A percentile compares a stretch with the other conserved stretches of the same genome.
Evolutionary conservation across 2,329 filamentous ascomycete species (phyloP).

Genomic region (Colletotrichum karsti): DNA sequence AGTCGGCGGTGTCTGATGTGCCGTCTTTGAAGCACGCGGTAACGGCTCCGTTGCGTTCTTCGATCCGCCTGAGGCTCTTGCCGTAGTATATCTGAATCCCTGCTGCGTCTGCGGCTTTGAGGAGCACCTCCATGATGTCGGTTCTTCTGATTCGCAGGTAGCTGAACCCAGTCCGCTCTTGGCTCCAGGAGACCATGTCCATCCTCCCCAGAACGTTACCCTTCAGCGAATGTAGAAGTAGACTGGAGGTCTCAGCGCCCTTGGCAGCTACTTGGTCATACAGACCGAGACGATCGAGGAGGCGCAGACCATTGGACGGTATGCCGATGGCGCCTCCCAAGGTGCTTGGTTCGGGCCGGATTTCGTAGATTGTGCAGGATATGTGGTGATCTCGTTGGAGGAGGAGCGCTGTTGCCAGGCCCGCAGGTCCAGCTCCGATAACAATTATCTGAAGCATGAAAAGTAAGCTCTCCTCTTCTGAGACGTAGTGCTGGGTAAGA

Average conservation of each 20-base stretch:
- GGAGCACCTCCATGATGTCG: slow-evolving; percentile 10
- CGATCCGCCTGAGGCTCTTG: neutral
- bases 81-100: slow-evolving; percentile 5
- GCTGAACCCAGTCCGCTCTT: slow-evolving; percentile 15
- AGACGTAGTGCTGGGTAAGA: too few relatives aligned
- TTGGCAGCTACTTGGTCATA: neutral
- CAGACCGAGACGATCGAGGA: slow-evolving; percentile 3
- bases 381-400: neutral
- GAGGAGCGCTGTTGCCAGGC: slow-evolving; percentile 6
- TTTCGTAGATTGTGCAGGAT: slow-evolving; percentile 10
- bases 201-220: slow-evolving; percentile 9
- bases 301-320: slow-evolving; percentile 13
- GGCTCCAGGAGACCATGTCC: slow-evolving; percentile 10
- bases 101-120: neutral
- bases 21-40: slow-evolving; percentile 47
- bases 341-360: neutral
- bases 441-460: slow-evolving; percentile 9
- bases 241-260: slow-evolving; percentile 7
- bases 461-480: too few relatives aligned
- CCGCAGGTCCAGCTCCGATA: slow-evolving; percentile 39
- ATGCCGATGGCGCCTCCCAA: slow-evolving; percentile 17
- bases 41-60: slow-evolving; percentile 10
- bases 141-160: slow-evolving; percentile 2
- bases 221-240: slow-evolving; percentile 1
- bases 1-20: slow-evolving; percentile 44